phyloP scores from a whole-genome alignment of 2,329 filamentous ascomycete genomes.

The Claviceps sp. region DNA sequence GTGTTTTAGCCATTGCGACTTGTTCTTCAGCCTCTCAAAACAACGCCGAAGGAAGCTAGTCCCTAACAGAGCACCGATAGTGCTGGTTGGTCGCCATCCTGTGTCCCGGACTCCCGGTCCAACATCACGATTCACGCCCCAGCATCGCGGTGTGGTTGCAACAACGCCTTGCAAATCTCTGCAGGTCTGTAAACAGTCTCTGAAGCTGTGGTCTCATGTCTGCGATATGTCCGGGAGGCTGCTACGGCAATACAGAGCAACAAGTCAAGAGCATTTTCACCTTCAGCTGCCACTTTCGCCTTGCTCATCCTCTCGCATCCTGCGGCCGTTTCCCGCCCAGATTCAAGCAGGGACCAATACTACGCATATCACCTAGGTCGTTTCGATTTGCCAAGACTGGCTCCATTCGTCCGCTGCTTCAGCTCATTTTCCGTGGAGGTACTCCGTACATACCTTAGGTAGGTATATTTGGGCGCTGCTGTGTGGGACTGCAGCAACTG shows the following conservation, averaged over 20 bases:
- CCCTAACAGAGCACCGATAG: neutral
- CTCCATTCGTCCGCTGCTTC: neutral
- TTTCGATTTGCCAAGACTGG: constrained; percentile 1
- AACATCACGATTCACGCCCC: neutral
- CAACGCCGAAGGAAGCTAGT: neutral
- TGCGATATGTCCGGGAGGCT: constrained; percentile 3
- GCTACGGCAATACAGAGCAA: constrained; percentile 2
- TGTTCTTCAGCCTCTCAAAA: neutral
- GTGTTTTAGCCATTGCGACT: neutral
- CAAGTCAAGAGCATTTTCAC: constrained; percentile 3
- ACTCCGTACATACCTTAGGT: neutral
- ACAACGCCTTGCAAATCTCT: too few species aligned
- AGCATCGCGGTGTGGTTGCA: too few species aligned
- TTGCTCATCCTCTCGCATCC: neutral
- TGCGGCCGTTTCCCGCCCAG: neutral
- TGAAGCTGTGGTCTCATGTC: neutral
- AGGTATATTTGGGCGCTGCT: neutral
- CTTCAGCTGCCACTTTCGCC: neutral
- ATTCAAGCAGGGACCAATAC: neutral
- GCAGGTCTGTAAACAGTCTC: neutral
- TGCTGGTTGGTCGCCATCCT: neutral
- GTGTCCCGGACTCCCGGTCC: neutral
- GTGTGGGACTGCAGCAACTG: neutral
- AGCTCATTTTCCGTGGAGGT: neutral
- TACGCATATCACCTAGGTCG: too few species aligned